Evolutionary conservation across 768 basidiomycete genomes (phyloP).

Genomic region (Gymnopilus dilepis): DNA sequence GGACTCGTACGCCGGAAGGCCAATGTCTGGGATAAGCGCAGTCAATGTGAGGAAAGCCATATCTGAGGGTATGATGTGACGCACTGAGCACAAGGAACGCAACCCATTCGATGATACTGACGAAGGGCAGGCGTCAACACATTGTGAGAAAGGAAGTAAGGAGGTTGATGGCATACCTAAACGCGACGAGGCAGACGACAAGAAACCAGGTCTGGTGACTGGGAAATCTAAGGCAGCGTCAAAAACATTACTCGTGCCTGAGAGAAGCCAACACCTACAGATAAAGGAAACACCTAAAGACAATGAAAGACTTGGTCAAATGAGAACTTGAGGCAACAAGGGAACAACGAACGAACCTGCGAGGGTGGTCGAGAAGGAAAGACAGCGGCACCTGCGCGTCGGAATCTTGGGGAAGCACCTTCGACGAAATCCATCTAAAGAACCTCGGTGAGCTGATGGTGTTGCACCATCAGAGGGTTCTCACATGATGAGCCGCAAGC

Average conservation of each 20-base stretch:
- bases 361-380: conserved; percentile 80
- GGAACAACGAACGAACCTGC: conserved; percentile 48
- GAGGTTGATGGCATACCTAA: conserved; percentile 49
- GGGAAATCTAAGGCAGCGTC: conserved; percentile 51
- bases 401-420: conserved; percentile 49
- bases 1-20: conserved; percentile 42
- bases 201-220: conserved; percentile 81
- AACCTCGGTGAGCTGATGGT: neutral
- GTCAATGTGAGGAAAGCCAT: neutral
- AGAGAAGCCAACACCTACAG: conserved; percentile 40
- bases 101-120: conserved; percentile 69
- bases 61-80: conserved; percentile 11
- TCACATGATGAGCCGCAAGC: conserved; percentile 68
- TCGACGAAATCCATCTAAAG: conserved; percentile 65
- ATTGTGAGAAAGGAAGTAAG: neutral
- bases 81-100: conserved; percentile 68
- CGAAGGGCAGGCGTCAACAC: neutral
- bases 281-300: conserved; percentile 71
- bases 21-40: conserved; percentile 37
- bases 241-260: neutral
- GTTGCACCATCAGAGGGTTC: conserved; percentile 17
- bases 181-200: conserved; percentile 52
- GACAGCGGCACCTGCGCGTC: conserved; percentile 58
- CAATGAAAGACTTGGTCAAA: conserved; percentile 40
- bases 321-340: neutral